Evolutionary conservation across 805 yeast genomes (phyloP).

Genomic region (Tetrapisispora arboricola): DNA sequence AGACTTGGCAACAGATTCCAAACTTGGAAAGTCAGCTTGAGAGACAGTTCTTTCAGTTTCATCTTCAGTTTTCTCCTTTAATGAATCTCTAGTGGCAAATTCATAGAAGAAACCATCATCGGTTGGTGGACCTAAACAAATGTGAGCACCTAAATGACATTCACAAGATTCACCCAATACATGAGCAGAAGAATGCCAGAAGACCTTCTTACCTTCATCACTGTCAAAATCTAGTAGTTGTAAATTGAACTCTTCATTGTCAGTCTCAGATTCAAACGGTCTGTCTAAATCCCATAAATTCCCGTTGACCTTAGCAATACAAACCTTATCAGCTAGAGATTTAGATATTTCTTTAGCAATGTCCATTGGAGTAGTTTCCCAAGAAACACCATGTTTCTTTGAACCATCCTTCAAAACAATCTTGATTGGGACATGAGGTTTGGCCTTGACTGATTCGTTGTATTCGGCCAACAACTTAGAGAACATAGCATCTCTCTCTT

Average conservation of each 20-base stretch:
- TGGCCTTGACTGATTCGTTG: constrained; percentile 58
- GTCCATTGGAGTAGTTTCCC: constrained; percentile 83
- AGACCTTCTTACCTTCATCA: constrained; percentile 90
- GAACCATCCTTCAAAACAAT: constrained; percentile 84
- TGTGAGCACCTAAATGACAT: constrained; percentile 89
- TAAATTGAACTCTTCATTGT: constrained; percentile 33
- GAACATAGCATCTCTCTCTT: constrained; percentile 66
- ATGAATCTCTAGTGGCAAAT: constrained; percentile 52
- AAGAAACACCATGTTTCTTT: constrained; percentile 64
- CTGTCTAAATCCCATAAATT: constrained; percentile 91
- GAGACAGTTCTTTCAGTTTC: constrained; percentile 59
- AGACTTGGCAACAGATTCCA: constrained; percentile 79
- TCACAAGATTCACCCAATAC: constrained; percentile 97
- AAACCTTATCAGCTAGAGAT: constrained; percentile 79
- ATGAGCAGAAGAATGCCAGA: constrained; percentile 99
- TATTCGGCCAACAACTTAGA: constrained; percentile 70
- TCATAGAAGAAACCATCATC: constrained; percentile 97
- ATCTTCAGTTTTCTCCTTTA: constrained; percentile 51
- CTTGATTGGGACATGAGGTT: constrained; percentile 53
- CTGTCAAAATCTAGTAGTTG: constrained; percentile 86
- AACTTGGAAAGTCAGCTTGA: constrained; percentile 70
- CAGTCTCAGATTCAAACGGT: constrained; percentile 61
- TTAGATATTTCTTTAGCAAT: constrained; percentile 79
- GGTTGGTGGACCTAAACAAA: constrained; percentile 93
- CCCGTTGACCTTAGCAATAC: constrained; percentile 86